These are phyloP conservation scores for Sugiyamaella lignohabitans DNA, from an alignment of 805 yeast genomes.

Conservation along the genomic window DNA sequence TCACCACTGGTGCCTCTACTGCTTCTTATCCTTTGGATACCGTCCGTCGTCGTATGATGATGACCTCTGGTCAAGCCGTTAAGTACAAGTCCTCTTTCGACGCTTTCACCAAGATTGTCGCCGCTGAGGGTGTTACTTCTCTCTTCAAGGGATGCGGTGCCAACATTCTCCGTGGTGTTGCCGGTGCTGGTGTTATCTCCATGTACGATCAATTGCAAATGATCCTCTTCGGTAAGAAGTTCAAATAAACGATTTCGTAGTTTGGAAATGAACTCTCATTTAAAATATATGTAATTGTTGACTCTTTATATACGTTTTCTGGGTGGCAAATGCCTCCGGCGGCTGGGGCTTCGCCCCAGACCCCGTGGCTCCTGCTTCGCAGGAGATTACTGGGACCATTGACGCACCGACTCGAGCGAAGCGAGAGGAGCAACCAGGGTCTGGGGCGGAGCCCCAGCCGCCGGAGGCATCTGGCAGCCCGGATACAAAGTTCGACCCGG, in stretches of 20 bases:
- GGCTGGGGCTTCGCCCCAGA: too few species aligned
- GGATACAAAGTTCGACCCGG: too few species aligned
- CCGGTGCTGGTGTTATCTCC: constrained; percentile 99
- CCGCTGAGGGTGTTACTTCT: constrained; percentile 89
- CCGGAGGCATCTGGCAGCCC: too few species aligned
- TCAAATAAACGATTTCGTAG: constrained; percentile 32
- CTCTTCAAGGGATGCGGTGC: constrained; percentile 99
- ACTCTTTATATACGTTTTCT: too few species aligned
- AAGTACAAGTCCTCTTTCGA: constrained; percentile 94
- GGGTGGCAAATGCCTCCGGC: too few species aligned
- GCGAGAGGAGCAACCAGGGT: too few species aligned
- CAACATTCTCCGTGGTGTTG: constrained; percentile 99
- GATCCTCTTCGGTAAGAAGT: constrained; percentile 93
- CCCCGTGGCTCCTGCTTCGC: too few species aligned
- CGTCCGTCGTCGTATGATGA: constrained; percentile 99
- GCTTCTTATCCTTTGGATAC: constrained; percentile 99
- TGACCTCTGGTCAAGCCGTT: constrained; percentile 98
- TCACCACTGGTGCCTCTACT: constrained; percentile 97
- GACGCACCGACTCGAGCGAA: too few species aligned
- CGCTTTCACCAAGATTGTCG: constrained; percentile 85
- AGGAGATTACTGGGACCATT: too few species aligned
- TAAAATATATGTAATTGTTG: too few species aligned
- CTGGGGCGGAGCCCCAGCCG: too few species aligned
- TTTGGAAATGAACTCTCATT: too few species aligned
- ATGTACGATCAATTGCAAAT: constrained; percentile 94